Percentiles rank a stretch among this genome's conserved stretches.
phyloP scores from a whole-genome alignment of 176 grass and related monocot genomes.

The Zoysia japonica region DNA sequence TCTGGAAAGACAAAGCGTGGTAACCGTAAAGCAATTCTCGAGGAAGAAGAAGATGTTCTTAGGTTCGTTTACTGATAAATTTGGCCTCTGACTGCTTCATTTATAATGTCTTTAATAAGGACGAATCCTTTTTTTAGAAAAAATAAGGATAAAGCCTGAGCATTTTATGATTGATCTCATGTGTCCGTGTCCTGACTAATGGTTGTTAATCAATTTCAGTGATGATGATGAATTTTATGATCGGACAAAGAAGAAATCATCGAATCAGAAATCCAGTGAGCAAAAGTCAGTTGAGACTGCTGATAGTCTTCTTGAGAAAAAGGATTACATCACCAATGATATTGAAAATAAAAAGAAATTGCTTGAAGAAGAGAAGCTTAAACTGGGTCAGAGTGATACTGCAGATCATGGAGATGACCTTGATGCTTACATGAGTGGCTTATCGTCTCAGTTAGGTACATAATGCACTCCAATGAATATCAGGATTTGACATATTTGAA shows the following conservation, averaged over 20 bases:
- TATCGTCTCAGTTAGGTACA: conserved; percentile 96
- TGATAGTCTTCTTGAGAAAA: conserved; percentile 95
- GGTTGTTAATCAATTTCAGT: conserved; percentile 49
- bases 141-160: background rate
- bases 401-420: conserved; percentile 74
- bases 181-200: conserved; percentile 7
- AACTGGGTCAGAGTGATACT: conserved; percentile 44
- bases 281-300: conserved; percentile 86
- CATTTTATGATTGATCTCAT: conserved; percentile 19
- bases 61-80: conserved; percentile 61
- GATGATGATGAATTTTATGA: conserved; percentile 98
- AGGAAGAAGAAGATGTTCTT: conserved; percentile 68
- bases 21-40: conserved; percentile 65
- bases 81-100: conserved; percentile 13
- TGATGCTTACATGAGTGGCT: conserved; percentile 93
- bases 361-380: conserved; percentile 75
- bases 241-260: conserved; percentile 80
- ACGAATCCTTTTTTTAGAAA: too few relatives aligned
- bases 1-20: conserved; percentile 51
- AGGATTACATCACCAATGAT: conserved; percentile 60
- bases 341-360: conserved; percentile 78
- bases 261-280: conserved; percentile 54
- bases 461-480: background rate
- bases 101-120: background rate
- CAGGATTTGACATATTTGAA: conserved; percentile 22